Conservation (phyloP, 2,329 filamentous ascomycete species). For the Arthrobotrys conoides region DNA sequence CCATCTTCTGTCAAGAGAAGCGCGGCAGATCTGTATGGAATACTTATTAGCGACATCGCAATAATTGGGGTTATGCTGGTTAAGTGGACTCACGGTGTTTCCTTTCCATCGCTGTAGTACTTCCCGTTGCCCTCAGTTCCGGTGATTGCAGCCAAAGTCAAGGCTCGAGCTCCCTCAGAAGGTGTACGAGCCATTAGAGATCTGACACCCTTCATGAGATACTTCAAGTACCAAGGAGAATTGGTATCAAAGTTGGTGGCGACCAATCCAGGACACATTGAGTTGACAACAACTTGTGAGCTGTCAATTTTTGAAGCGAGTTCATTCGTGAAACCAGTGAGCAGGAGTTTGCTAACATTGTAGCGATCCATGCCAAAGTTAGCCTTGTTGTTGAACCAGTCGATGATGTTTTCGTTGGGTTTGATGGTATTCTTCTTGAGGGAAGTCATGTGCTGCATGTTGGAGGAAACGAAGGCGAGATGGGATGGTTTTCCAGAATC, state of each 20-base stretch:
- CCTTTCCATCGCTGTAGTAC: slow-evolving; percentile 62
- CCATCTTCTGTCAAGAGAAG: slow-evolving; percentile 62
- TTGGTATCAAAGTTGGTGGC: slow-evolving; percentile 63
- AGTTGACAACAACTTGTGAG: slow-evolving; percentile 64
- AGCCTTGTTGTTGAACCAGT: slow-evolving; percentile 54
- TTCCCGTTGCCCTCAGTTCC: slow-evolving; percentile 64
- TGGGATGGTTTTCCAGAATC: slow-evolving; percentile 65
- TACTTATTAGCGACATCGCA: neutral
- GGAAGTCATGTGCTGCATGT: slow-evolving; percentile 66
- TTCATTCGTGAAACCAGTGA: slow-evolving; percentile 64
- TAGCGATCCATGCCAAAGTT: slow-evolving; percentile 50
- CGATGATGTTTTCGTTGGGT: slow-evolving; percentile 46
- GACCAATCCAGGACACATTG: slow-evolving; percentile 64
- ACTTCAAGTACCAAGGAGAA: slow-evolving; percentile 61
- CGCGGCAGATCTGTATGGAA: slow-evolving; percentile 39
- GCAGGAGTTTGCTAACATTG: slow-evolving; percentile 61
- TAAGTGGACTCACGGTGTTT: slow-evolving; percentile 62
- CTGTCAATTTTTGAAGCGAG: slow-evolving; percentile 63
- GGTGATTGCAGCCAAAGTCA: slow-evolving; percentile 62
- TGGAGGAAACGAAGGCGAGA: slow-evolving; percentile 67
- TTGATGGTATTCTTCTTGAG: slow-evolving; percentile 33
- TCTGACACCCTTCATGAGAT: slow-evolving; percentile 59
- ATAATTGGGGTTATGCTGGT: neutral
- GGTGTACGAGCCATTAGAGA: slow-evolving; percentile 60
- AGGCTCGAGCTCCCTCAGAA: slow-evolving; percentile 62